Conservation (phyloP, 495 filamentous ascomycete genomes). For the Pseudomonodictys pantanalensis region DNA sequence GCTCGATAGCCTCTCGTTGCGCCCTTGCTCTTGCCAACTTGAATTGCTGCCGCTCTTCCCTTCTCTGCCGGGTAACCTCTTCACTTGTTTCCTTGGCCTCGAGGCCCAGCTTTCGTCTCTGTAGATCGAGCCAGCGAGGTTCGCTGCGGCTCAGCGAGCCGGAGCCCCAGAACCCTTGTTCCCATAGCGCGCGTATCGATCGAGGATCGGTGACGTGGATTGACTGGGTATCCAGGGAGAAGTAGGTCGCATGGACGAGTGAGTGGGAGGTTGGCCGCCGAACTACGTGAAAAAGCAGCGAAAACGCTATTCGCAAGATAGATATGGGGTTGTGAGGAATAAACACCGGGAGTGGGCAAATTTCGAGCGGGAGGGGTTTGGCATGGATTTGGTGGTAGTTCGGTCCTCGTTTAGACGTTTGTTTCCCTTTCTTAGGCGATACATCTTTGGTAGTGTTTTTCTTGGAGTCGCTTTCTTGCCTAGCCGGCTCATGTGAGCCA, state of each 20-base stretch:
- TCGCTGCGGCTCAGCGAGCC: slow-evolving; percentile 89
- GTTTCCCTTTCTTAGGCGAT: too few relatives aligned
- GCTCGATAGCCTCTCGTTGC: slow-evolving; percentile 75
- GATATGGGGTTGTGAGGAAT: slow-evolving; percentile 92
- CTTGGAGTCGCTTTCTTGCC: too few relatives aligned
- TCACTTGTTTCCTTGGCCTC: slow-evolving; percentile 66
- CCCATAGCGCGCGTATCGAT: slow-evolving; percentile 80
- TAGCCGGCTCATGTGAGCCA: too few relatives aligned
- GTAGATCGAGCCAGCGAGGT: slow-evolving; percentile 83
- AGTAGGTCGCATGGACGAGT: slow-evolving; percentile 64
- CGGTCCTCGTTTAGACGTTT: too few relatives aligned
- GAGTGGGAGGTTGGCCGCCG: slow-evolving; percentile 64
- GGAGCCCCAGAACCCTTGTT: slow-evolving; percentile 94
- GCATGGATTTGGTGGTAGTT: slow-evolving; percentile 71
- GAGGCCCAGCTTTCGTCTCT: slow-evolving; percentile 67
- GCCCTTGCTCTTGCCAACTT: slow-evolving; percentile 88
- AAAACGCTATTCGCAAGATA: slow-evolving; percentile 70
- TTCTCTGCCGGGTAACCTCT: slow-evolving; percentile 69
- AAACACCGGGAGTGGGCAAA: slow-evolving; percentile 77
- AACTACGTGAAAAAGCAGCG: slow-evolving; percentile 67
- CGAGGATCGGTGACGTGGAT: slow-evolving; percentile 77
- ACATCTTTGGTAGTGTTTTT: too few relatives aligned
- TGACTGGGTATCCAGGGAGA: slow-evolving; percentile 73
- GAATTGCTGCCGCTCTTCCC: slow-evolving; percentile 74
- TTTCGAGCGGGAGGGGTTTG: slow-evolving; percentile 72